Evolutionary conservation across 495 filamentous ascomycete species (phyloP).

Genomic region (Podospora comata): DNA sequence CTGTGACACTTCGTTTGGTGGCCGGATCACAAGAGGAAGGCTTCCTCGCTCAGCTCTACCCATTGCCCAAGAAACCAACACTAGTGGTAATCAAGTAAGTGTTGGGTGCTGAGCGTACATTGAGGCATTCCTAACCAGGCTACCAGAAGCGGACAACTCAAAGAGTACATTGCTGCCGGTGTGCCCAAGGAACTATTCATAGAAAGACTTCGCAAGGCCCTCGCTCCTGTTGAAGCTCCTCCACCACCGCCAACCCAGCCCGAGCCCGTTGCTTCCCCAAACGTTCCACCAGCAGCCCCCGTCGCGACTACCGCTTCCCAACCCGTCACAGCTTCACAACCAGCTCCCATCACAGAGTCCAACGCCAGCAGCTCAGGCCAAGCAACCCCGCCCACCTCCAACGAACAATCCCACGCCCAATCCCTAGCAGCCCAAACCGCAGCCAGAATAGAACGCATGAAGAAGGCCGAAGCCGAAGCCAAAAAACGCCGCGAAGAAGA

Average conservation of each 20-base stretch:
- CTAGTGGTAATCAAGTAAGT: constrained; percentile 72
- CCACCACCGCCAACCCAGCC: neutral
- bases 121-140: neutral
- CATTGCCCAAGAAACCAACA: constrained; percentile 67
- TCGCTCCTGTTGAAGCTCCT: constrained; percentile 24
- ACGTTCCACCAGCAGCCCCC: neutral
- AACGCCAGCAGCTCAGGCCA: neutral
- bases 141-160: constrained; percentile 55
- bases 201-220: constrained; percentile 43
- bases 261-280: neutral
- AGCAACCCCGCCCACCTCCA: constrained; percentile 17
- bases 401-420: constrained; percentile 23
- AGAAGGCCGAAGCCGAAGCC: constrained; percentile 26
- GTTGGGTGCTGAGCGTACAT: neutral
- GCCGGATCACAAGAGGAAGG: constrained; percentile 74
- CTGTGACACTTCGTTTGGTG: constrained; percentile 65
- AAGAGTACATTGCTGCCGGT: constrained; percentile 62
- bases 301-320: neutral
- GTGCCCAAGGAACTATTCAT: constrained; percentile 57
- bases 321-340: constrained; percentile 5
- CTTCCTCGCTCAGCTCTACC: constrained; percentile 77
- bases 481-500: constrained; percentile 17
- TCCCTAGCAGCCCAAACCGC: constrained; percentile 27
- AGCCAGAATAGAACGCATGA: constrained; percentile 28
- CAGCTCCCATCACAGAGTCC: neutral